Base-by-base conservation (phyloP, 2,329 filamentous ascomycete genomes). In the Colletotrichum scovillei region DNA sequence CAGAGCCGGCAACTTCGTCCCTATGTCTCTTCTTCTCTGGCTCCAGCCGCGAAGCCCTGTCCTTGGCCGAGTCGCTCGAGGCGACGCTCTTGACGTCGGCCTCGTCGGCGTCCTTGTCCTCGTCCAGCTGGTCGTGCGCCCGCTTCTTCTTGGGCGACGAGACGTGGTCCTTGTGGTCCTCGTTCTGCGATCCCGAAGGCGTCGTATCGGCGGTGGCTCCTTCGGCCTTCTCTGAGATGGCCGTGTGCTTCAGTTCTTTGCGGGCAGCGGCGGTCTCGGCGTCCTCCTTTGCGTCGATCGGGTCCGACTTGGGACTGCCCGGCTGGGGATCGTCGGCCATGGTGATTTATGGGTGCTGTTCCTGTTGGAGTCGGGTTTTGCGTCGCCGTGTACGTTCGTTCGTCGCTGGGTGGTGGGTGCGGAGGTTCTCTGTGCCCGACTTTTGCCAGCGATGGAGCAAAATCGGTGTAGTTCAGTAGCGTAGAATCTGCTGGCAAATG, bases 1-100 rank as follows among this genome's bases (percentile, higher is more conserved):
- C n/a, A 5, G 62, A 16, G 66, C 88, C 84, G 64, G 79, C 80
- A 5, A 80, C 81, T 58, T 86, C 83, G 73, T 92, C 91, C 66
- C 91, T 86, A 71, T 87, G 85, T 62, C 91, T 87, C 82, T 92
- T 92, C 84, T 92, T 92, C 81, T 92, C 90, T 22, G 91, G 91
- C 78, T 91, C 90, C 57, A 80, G 76, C 66, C 83, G 78, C 67
- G 77, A 78, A 57, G 86, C 86, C 76, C 89, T 84, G 78, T 86
- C 82, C 79, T 85, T 87, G 75, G 87, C 84, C 68, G 85, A 85
- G 76, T 85, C 83, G 65, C 82, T 84, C 24, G 84, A 85, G 53
- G 80, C 78, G 46, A 81, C 76, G 76, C 86, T 84, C 73, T 83
- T 85, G 73, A 79, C 80, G 75, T 86, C 86, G 74, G 85, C 86